phyloP scores from a whole-genome alignment of 805 yeast genomes.

The Sugiyamaella marilandica region DNA sequence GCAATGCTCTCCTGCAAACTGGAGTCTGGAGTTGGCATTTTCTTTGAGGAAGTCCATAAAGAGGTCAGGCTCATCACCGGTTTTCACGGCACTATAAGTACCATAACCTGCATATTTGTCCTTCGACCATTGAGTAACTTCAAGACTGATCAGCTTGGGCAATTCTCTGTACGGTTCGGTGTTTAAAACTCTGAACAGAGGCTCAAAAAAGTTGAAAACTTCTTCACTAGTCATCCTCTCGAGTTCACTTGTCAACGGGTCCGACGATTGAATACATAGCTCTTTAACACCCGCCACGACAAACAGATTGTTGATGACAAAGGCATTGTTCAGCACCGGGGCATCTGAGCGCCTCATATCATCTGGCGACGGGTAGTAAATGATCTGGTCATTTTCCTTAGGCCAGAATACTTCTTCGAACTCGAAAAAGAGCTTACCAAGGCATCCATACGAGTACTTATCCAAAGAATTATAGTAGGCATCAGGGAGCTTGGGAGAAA shows the following conservation, averaged over 20 bases:
- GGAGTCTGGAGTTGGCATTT: constrained; percentile 17
- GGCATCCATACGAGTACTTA: constrained; percentile 24
- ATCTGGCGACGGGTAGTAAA: constrained; percentile 20
- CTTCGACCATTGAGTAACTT: constrained; percentile 27
- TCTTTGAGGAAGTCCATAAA: constrained; percentile 21
- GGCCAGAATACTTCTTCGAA: constrained; percentile 31
- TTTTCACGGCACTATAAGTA: constrained; percentile 26
- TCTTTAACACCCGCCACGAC: constrained; percentile 24
- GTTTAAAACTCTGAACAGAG: constrained; percentile 17
- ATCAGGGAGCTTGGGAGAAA: constrained; percentile 24
- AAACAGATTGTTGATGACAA: constrained; percentile 21
- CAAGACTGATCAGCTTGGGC: constrained; percentile 17
- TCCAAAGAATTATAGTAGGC: constrained; percentile 19
- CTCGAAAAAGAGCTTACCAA: constrained; percentile 30
- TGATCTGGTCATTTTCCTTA: constrained; percentile 26
- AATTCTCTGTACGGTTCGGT: constrained; percentile 20
- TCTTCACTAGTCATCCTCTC: constrained; percentile 19
- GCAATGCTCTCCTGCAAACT: constrained; percentile 33
- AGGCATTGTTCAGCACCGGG: constrained; percentile 20
- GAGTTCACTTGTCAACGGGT: constrained; percentile 18
- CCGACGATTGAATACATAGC: constrained; percentile 21
- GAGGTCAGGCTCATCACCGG: constrained; percentile 21
- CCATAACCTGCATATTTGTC: constrained; percentile 31
- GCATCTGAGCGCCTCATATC: constrained; percentile 8
- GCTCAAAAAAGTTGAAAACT: constrained; percentile 22